Conservation (phyloP, 1,284 basidiomycete species). For the Coniferiporia sulphurascens region DNA sequence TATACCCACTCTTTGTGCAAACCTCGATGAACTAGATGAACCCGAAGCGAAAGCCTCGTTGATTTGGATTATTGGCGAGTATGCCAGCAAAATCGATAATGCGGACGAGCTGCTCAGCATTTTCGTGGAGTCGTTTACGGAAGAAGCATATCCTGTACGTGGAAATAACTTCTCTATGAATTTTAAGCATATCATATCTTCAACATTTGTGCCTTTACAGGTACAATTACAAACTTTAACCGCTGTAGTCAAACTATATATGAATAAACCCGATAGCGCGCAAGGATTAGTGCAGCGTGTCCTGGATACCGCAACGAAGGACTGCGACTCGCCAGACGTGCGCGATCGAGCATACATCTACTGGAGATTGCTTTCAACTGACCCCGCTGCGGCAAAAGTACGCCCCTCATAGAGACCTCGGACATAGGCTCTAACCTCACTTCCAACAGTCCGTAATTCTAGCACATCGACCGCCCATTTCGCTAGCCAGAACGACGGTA, state of each 20-base stretch:
- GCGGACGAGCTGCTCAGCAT: conserved; percentile 87
- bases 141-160: conserved; percentile 86
- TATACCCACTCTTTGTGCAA: conserved; percentile 92
- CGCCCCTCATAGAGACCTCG: conserved; percentile 16
- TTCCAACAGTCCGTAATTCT: conserved; percentile 77
- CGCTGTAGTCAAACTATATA: conserved; percentile 94
- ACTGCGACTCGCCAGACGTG: conserved; percentile 97
- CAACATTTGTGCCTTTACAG: conserved; percentile 29
- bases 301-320: conserved; percentile 91
- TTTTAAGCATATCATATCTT: conserved; percentile 1
- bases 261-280: conserved; percentile 89
- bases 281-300: conserved; percentile 89
- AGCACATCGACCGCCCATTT: conserved; percentile 88
- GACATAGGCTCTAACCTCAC: conserved; percentile 8
- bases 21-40: conserved; percentile 94
- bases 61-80: conserved; percentile 99
- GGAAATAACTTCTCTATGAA: neutral
- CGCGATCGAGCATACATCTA: conserved; percentile 95
- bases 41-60: conserved; percentile 97
- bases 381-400: conserved; percentile 91
- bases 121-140: conserved; percentile 89
- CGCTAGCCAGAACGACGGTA: conserved; percentile 87
- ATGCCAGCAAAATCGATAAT: conserved; percentile 95
- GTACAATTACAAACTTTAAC: conserved; percentile 96
- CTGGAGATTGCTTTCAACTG: conserved; percentile 90